Base-by-base conservation (phyloP, 208 protist genomes). In the Wallacemonas collosoma region DNA sequence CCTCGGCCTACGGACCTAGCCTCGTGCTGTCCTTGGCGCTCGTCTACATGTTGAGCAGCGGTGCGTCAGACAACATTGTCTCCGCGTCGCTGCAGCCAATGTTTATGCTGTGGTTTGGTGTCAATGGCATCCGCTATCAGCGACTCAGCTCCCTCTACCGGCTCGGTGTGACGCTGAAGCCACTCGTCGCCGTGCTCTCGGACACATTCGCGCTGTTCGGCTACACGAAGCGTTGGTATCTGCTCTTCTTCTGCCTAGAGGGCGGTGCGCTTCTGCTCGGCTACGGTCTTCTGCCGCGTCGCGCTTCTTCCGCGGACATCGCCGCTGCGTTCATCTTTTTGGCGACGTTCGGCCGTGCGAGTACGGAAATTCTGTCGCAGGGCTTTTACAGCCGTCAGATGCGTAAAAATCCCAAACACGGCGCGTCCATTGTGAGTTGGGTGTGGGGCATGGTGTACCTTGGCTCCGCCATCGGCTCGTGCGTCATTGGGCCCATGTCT, bases 351-450 rank as follows among this genome's bases (percentile, higher is more conserved):
- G 71, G 70, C 1, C 68, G 71, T 38, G 72, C 72, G 4, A 76
- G 68, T 48, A 54, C 82, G 43, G 81, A 86, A 45, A 79, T 82
- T 57, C 77, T 86, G 14, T 80, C 73, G 14, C 48, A 86, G 65
- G 81, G 81, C 38, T 63, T 75, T 44, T 86, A 86, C 73, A 79
- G 68, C 64, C 74, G 75, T 11, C 58, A 78, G 54, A 73, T 86
- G 17, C 77, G 73, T 47, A 68, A 68, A 54, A 38, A 62, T 38
- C 81, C 81, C 15, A 48, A 40, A 26, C 44, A 73, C 45, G 76
- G 77, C 26, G 54, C 77, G 3, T 54, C 72, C 43, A 60, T 86
- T 12, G 73, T 86, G 44, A 75, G 65, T 17, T 86, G 76, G 73
- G 54, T 86, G n/a, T 86, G 81, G 81, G 71, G 72, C 55, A 71